Evolutionary conservation across 2,329 filamentous ascomycete genomes (phyloP), one percentile per base, ranked within the genome.

Genomic region (Neocucurbitaria cava): DNA sequence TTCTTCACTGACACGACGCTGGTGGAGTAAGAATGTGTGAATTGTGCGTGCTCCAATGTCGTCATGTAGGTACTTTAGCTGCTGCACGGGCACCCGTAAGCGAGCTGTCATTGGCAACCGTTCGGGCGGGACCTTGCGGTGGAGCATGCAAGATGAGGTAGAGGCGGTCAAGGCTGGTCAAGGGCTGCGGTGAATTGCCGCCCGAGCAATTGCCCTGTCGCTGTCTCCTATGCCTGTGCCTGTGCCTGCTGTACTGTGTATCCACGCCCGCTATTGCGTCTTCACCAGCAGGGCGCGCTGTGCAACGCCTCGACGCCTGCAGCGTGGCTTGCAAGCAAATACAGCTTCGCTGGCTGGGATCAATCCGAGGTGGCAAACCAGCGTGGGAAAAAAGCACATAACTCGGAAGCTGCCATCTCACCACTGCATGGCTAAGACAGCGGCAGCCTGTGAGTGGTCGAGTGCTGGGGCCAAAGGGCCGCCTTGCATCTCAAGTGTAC

Each of bases 121-220:
- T 51, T 44, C 30, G 30, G 35, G n/a, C 42, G 50, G 61, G 62
- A 53, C 59, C 61, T 64, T 48, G 52, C 46, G 42, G 54, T 31
- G 46, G 53, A 39, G 26, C 56, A 54, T 64, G 62, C 62, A 62
- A 50, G 56, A 62, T 58, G 58, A 62, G 56, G 58, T 60, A 58
- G 52, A 23, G 52, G 58, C 59, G 58, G 62, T 64, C 54, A 61
- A 56, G 49, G 46, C 39, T 46, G 48, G 10, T 40, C 24, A 26
- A 24, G 36, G 36, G 26, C 5, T 30, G 30, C 36, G 52, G 26
- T 57, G 44, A 45, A 42, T 48, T 54, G 48, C 54, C 51, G 57
- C 53, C 46, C 48, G 46, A 46, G 42, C 43, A 38, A 28, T 35
- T 26, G 38, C 38, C 20, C 38, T 43, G 36, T 24, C 42, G 42